Evolutionary conservation across 805 yeast genomes (phyloP).

Genomic region (Hanseniaspora lachancei): DNA sequence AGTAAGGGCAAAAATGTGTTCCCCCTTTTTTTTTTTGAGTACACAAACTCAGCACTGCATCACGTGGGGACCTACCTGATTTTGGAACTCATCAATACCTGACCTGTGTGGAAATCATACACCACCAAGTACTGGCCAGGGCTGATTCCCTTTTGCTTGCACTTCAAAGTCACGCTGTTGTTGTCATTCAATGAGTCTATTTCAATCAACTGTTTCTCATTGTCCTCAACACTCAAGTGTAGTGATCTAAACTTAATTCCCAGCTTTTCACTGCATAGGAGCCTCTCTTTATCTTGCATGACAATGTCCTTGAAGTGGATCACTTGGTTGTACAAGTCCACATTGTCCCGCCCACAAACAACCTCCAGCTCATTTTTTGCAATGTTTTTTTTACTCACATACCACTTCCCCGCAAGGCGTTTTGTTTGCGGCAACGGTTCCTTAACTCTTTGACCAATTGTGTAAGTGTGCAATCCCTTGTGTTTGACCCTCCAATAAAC

Average conservation of each 20-base stretch:
- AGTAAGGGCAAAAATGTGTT: too few relatives aligned
- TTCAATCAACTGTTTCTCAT: not conserved
- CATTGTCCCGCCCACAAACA: slow-evolving; percentile 54
- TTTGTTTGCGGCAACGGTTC: slow-evolving; percentile 82
- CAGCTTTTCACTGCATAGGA: not conserved
- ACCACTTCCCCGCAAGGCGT: slow-evolving; percentile 77
- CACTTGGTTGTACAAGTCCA: slow-evolving; percentile 32
- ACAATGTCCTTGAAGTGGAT: slow-evolving; percentile 1
- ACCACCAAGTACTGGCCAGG: slow-evolving; percentile 3
- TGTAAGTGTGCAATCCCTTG: slow-evolving; percentile 85
- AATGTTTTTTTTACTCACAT: slow-evolving; percentile 56
- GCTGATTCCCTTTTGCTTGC: not conserved
- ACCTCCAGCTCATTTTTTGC: slow-evolving; percentile 63
- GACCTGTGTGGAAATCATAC: not conserved
- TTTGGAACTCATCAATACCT: not conserved
- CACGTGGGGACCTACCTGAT: not conserved
- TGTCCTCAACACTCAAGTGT: not conserved
- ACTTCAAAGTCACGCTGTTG: not conserved
- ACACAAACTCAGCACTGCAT: not conserved
- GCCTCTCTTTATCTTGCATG: not conserved
- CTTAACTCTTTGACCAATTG: slow-evolving; percentile 73
- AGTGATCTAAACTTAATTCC: not conserved
- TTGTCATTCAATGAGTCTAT: not conserved
- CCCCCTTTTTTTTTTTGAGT: too few relatives aligned
- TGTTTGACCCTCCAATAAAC: slow-evolving; percentile 31